A percentile compares a stretch with the other conserved stretches of the same genome.
These are phyloP conservation scores for Gyromitra esculenta DNA, from an alignment of 2,329 filamentous ascomycete species.

Conservation along the genomic window DNA sequence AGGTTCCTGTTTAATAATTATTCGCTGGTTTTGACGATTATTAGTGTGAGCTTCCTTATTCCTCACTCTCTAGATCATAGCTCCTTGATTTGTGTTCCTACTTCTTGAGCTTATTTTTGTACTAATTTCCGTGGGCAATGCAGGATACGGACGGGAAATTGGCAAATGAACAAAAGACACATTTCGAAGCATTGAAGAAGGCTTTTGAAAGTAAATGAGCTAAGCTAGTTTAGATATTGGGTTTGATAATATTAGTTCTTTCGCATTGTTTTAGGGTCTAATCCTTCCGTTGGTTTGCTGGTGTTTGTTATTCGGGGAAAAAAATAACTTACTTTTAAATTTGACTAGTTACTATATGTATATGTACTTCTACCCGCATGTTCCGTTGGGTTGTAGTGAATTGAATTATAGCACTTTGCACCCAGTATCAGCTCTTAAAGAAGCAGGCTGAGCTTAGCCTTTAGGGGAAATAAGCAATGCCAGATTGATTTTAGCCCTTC, in stretches of 20 bases:
- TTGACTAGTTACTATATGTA: neutral
- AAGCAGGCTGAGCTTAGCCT: neutral
- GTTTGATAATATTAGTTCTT: neutral
- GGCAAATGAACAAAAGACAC: constrained; percentile 76
- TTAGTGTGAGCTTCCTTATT: constrained; percentile 68
- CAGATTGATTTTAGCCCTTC: too few species aligned
- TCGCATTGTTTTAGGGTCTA: neutral
- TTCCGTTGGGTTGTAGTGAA: too few species aligned
- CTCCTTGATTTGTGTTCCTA: constrained; percentile 42
- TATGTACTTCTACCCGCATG: too few species aligned
- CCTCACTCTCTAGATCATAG: neutral
- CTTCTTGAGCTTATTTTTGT: constrained; percentile 56
- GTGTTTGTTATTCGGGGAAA: constrained; percentile 11
- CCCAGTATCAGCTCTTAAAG: neutral
- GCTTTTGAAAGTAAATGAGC: constrained; percentile 61
- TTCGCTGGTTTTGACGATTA: constrained; percentile 90
- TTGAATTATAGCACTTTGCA: too few species aligned
- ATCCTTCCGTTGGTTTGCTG: neutral
- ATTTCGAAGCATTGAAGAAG: constrained; percentile 75
- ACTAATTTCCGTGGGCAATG: neutral
- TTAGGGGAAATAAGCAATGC: too few species aligned
- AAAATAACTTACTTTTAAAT: neutral
- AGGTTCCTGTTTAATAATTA: constrained; percentile 97
- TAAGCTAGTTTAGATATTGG: too few species aligned
- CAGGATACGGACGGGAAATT: constrained; percentile 74